Percentiles rank a stretch among this genome's conserved stretches.
Evolutionary conservation across 106 monocot species (phyloP).

Genomic region (Chionographis japonica): DNA sequence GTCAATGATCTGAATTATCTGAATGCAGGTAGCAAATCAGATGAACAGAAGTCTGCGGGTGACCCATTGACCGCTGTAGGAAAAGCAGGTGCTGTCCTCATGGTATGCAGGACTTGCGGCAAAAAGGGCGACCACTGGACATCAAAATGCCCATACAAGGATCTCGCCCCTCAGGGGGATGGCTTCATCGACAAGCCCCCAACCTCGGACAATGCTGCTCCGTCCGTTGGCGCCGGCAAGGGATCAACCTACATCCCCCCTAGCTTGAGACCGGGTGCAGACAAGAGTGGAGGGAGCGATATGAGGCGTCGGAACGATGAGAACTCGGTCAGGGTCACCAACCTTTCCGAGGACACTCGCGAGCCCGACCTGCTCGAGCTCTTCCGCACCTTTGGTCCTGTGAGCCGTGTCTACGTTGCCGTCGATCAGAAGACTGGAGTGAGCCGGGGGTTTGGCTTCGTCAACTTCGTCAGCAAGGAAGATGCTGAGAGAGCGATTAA

Average conservation of each 20-base stretch:
- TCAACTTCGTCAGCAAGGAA: slow-evolving; percentile 79
- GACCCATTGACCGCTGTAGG: slow-evolving; percentile 43
- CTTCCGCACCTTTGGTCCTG: slow-evolving; percentile 79
- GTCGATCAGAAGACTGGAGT: slow-evolving; percentile 86
- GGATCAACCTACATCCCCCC: slow-evolving; percentile 53
- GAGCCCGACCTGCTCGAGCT: slow-evolving; percentile 88
- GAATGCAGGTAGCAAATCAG: slow-evolving; percentile 49
- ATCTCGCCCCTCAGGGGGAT: slow-evolving; percentile 51
- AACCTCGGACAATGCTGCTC: slow-evolving; percentile 15
- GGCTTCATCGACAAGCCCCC: slow-evolving; percentile 41
- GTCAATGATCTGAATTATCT: neutral
- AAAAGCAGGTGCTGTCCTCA: slow-evolving; percentile 61
- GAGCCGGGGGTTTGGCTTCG: slow-evolving; percentile 86
- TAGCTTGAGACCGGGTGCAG: slow-evolving; percentile 52
- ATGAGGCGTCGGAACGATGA: slow-evolving; percentile 87
- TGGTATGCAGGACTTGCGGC: slow-evolving; percentile 82
- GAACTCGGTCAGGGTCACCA: slow-evolving; percentile 88
- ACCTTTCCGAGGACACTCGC: slow-evolving; percentile 87
- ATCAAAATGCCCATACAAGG: slow-evolving; percentile 87
- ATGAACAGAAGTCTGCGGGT: slow-evolving; percentile 55
- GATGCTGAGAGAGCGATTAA: slow-evolving; percentile 87
- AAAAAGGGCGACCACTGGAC: slow-evolving; percentile 96
- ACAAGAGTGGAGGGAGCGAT: slow-evolving; percentile 28
- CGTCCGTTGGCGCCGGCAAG: slow-evolving; percentile 31
- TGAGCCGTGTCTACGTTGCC: slow-evolving; percentile 82